Percentiles rank a stretch among this genome's conserved stretches.
Evolutionary conservation across 257 asterid species (phyloP).

Genomic region (Perilla frutescens): DNA sequence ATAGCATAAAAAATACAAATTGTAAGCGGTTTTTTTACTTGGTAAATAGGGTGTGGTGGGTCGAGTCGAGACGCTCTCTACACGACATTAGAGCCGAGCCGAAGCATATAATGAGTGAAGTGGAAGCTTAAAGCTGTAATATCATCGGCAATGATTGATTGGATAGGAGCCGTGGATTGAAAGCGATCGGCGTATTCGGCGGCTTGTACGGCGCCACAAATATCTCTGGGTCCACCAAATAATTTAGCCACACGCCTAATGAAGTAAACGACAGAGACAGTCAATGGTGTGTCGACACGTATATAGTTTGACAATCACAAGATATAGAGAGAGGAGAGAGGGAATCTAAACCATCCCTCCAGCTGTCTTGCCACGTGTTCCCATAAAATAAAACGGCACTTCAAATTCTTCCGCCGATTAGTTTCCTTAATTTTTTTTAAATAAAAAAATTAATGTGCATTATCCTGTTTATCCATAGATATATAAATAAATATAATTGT

Average conservation of each 20-base stretch:
- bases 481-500: too few relatives aligned
- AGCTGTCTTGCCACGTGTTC: constrained; percentile 37
- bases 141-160: not conserved
- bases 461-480: not conserved
- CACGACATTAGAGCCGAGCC: not conserved
- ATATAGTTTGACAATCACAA: constrained; percentile 20
- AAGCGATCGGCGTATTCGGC: constrained; percentile 38
- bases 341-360: constrained; percentile 26
- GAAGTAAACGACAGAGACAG: constrained; percentile 11
- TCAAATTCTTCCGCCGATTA: not conserved
- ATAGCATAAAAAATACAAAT: too few relatives aligned
- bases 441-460: not conserved
- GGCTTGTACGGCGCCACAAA: constrained; percentile 34
- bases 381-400: not conserved
- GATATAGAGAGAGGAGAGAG: not conserved
- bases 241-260: not conserved
- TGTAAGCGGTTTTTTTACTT: too few relatives aligned
- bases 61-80: too few relatives aligned
- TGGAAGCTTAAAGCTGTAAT: constrained; percentile 32
- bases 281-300: constrained; percentile 36
- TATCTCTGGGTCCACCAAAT: not conserved
- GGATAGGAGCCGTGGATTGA: constrained; percentile 26
- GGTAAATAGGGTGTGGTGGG: too few relatives aligned
- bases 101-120: not conserved
- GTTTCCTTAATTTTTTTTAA: too few relatives aligned